Evolutionary conservation across 2,329 filamentous ascomycete genomes (phyloP), one percentile per base, ranked within the genome.

Genomic region (Proliferodiscus dingleyae): DNA sequence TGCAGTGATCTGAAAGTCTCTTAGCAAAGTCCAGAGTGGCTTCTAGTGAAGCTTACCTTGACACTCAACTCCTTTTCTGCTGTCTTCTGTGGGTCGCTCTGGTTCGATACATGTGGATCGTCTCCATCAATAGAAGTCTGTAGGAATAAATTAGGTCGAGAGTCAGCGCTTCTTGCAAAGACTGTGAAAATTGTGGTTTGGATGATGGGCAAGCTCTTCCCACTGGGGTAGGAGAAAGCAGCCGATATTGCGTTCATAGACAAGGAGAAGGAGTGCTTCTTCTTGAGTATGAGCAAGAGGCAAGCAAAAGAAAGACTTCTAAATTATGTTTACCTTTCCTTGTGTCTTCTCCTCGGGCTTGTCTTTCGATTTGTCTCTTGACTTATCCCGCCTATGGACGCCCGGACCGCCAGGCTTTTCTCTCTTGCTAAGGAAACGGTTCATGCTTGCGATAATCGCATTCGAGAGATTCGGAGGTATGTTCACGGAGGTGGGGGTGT

Each of bases 391-490:
- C 47, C 69, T 70, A 54, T 79, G 74, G 29, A 63, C 55, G 15
- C 21, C 33, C 29, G 63, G 56, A 15, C 21, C 36, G 49, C 68
- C 71, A 64, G 72, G 73, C 67, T 78, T 88, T 59, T 87, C 85
- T 55, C 83, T 78, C 56, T 83, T 73, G 65, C 79, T 86, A 49
- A 87, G 78, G 63, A 89, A 82, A 59, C 83, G 81, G 62, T 78
- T 81, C 52, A 75, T 68, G 61, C 67, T 69, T 59, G 68, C 13
- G 22, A 43, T 40, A 6, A 37, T 26, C 21, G 10, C 23, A n/a
- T 40, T 47, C 24, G 21, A 5, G 21, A 15, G 10, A n/a, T 11
- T 13, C 24, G 16, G 19, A 28, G 41, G 15, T 19, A 13, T 34
- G 28, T 26, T 4, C 16, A 13, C 18, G 16, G 28, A 13, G 8